Conservation (phyloP, 768 basidiomycete genomes). For the Auricularia sp. region DNA sequence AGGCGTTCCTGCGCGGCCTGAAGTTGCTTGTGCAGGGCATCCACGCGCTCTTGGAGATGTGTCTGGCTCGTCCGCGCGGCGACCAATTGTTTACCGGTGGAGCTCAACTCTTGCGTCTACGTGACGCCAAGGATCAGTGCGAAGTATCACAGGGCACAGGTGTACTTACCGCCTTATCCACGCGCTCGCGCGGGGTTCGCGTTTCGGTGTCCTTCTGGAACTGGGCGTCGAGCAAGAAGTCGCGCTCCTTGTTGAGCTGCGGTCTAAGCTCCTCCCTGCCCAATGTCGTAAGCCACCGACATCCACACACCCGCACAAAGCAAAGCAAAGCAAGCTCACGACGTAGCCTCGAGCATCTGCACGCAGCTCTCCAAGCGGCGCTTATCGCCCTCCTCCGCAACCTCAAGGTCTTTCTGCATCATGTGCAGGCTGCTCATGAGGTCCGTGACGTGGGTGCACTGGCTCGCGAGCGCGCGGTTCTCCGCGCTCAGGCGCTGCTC, state of each 20-base stretch:
- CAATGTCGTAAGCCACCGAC: too few species aligned
- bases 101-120: constrained; percentile 54
- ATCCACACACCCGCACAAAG: constrained; percentile 38
- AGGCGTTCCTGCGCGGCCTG: constrained; percentile 78
- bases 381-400: constrained; percentile 74
- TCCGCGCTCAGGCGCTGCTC: constrained; percentile 77
- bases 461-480: constrained; percentile 67
- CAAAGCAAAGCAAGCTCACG: too few species aligned
- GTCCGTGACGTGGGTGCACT: constrained; percentile 77
- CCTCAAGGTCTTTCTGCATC: constrained; percentile 82
- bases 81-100: constrained; percentile 58
- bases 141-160: too few species aligned
- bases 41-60: constrained; percentile 64
- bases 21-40: constrained; percentile 50
- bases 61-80: constrained; percentile 69
- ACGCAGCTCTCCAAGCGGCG: constrained; percentile 70
- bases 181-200: constrained; percentile 59
- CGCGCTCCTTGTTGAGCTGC: constrained; percentile 66
- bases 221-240: constrained; percentile 57
- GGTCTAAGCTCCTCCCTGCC: constrained; percentile 43
- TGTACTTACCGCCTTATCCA: constrained; percentile 58
- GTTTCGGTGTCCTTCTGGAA: constrained; percentile 73
- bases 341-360: constrained; percentile 48
- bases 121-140: too few species aligned
- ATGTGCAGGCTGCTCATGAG: constrained; percentile 77